Evolutionary conservation across 169 alveolate genomes (phyloP).

Genomic region (Plasmodium sp.): DNA sequence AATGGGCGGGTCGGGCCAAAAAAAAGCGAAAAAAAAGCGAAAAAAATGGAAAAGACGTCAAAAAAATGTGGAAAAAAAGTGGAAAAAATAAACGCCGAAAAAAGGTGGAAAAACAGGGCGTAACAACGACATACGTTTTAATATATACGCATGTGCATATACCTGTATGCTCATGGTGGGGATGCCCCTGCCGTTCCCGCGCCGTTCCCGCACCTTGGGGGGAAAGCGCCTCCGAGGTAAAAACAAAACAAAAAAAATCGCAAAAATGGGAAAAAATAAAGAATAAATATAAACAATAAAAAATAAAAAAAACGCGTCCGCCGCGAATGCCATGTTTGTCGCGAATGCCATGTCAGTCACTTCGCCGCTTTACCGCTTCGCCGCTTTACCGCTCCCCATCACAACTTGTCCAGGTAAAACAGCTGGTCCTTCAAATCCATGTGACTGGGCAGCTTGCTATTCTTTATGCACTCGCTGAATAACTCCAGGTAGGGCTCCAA

Average conservation of each 20-base stretch:
- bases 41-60: background rate
- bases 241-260: background rate
- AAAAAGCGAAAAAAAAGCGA: background rate
- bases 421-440: conserved; percentile 51
- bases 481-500: conserved; percentile 64
- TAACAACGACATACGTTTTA: background rate
- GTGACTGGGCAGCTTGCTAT: conserved; percentile 48
- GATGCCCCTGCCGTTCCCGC: background rate
- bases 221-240: background rate
- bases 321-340: background rate
- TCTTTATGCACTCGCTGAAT: conserved; percentile 65
- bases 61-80: background rate
- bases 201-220: background rate
- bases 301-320: background rate
- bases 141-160: background rate
- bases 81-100: background rate
- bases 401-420: conserved; percentile 52
- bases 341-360: too few relatives aligned
- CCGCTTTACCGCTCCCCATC: background rate
- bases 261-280: background rate
- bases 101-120: background rate
- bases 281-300: too few relatives aligned
- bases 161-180: background rate
- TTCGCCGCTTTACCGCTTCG: background rate
- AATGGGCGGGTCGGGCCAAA: background rate